Evolutionary conservation across 1,139 yeast species (phyloP), one percentile per base, ranked within the genome.

Genomic region (Kodamaea ohmeri): DNA sequence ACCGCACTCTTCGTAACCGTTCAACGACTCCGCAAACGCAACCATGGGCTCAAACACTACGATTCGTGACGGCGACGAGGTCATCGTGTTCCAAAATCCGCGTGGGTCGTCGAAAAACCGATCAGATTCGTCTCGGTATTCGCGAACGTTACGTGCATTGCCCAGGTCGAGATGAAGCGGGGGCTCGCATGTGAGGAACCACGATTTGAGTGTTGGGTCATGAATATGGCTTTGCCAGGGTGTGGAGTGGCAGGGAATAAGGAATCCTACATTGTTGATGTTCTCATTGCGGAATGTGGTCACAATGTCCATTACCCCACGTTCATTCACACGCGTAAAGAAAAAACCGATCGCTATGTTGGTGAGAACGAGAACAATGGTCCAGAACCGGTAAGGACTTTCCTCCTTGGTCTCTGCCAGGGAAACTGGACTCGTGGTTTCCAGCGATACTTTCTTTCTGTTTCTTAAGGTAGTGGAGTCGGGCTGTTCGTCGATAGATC

Each of bases 231-330:
- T 78, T 53, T 88, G 96, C 83, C 95, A 87, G 2, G 98, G 98
- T 0, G 97, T 90, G 0, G 97, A 90, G 58, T 94, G 98, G 52
- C 98, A 94, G 0, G 99, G 98, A 55, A 90, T 87, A 14, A 94
- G 58, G 48, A 92, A 83, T 1, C 96, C 95, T 30, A 89, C 65
- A 3, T 84, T 72, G 0, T 59, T 47, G 4, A 77, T 67, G 1
- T 55, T 49, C 9, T 72, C 63, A 6, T 57, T 44, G 36, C 80
- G 69, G 17, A 92, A 52, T 38, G 69, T 71, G 9, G 74, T 58
- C 15, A 85, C 69, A 0, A 90, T 79, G 34, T 77, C 81, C 9
- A 90, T 75, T 13, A 80, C 96, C 1, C 98, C 99, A 18, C 85
- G 68, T 60, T 94, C 98, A 53, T 92, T 92, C 34, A 78, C 61